phyloP scores from a whole-genome alignment of 148 eudicot species.

The Cornus suecica region DNA sequence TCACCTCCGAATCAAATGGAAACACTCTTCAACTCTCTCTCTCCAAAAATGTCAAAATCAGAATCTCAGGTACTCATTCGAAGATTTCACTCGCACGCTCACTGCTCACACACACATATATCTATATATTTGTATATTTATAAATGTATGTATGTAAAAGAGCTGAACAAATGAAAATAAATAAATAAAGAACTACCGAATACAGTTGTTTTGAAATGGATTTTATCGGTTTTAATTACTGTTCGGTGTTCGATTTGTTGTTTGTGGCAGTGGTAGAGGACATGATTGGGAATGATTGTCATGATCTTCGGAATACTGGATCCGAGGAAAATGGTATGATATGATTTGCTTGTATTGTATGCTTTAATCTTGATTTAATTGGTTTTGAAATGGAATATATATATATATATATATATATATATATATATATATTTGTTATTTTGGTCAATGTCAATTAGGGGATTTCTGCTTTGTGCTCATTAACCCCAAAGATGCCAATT shows the following conservation, averaged over 20 bases:
- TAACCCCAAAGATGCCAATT: constrained; percentile 71
- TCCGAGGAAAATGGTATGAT: constrained; percentile 24
- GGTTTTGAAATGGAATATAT: too few relatives aligned
- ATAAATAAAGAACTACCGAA: background rate
- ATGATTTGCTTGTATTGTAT: background rate
- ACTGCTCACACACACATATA: background rate
- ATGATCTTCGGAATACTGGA: constrained; percentile 12
- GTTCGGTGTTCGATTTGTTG: background rate
- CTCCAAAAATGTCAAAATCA: constrained; percentile 40
- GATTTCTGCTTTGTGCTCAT: constrained; percentile 50
- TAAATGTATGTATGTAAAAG: background rate
- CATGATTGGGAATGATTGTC: constrained; percentile 9
- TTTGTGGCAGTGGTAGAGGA: constrained; percentile 37
- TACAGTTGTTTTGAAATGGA: background rate
- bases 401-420: too few relatives aligned
- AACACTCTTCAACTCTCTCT: constrained; percentile 45
- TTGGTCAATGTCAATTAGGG: constrained; percentile 17
- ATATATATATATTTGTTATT: background rate
- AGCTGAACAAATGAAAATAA: background rate
- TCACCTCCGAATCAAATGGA: constrained; percentile 32
- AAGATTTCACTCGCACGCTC: background rate
- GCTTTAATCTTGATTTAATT: background rate
- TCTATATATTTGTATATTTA: too few relatives aligned
- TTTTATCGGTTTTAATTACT: background rate
- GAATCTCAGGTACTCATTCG: constrained; percentile 46